Evolutionary conservation across 768 basidiomycete species (phyloP), one percentile per base, ranked within the genome.

Genomic region (Leccinum truebloodii): DNA sequence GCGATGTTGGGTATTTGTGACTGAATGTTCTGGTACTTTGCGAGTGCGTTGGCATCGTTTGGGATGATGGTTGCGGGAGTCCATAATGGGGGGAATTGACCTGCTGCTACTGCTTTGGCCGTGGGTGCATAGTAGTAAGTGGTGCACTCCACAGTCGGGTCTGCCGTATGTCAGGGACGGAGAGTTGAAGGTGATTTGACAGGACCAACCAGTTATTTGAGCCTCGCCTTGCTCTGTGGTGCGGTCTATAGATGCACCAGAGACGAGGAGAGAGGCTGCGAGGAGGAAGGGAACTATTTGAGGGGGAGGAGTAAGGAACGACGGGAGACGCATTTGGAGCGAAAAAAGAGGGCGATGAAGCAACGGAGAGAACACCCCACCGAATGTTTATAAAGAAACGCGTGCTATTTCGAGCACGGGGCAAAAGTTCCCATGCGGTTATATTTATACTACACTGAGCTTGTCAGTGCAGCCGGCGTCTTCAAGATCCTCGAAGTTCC

Each of bases 51-150:
- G 22, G 69, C 67, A 61, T 85, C 84, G 20, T 60, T 74, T 2
- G 74, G 32, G 4, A 84, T 30, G 62, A 86, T 81, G 3, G 64
- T 67, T 3, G 83, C 82, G 0, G 71, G 64, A n/a, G 74, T 63
- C 81, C 82, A 83, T 24, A 79, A 67, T 6, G 75, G 7, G 3
- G 84, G 84, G 66, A 83, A 85, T 1, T 75, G 64, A 0, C 70
- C 54, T 3, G 76, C 54, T 0, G 73, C 34, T 7, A 77, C 18
- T 2, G 75, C 71, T 6, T 71, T 59, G 0, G 69, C 37, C 3
- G 80, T 73, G 1, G 76, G 77, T 4, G 75, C 59, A 57, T 83
- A 79, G 56, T 65, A 66, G 67, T 86, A 84, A 0, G 75, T 64
- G 3, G 74, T 63, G 62, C 84, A 86, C 61, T 83, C 82, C 39